Conservation (phyloP, 1,284 basidiomycete genomes). For the Boletus sp. region DNA sequence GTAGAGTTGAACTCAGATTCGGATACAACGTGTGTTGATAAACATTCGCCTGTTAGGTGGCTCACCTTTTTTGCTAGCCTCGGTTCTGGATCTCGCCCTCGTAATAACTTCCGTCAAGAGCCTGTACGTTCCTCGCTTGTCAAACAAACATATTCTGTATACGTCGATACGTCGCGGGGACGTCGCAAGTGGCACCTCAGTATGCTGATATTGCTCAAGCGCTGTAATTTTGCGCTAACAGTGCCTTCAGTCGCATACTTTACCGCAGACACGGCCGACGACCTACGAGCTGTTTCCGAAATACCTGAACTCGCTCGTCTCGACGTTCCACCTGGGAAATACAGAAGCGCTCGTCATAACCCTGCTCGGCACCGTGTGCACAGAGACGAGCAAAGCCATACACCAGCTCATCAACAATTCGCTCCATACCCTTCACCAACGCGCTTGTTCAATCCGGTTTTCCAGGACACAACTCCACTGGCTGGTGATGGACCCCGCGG, state of each 20-base stretch:
- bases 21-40: constrained; percentile 35
- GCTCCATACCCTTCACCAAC: constrained; percentile 33
- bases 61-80: constrained; percentile 28
- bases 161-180: constrained; percentile 56
- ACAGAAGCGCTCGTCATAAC: constrained; percentile 56
- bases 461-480: constrained; percentile 8
- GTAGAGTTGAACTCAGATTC: constrained; percentile 46
- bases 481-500: constrained; percentile 4
- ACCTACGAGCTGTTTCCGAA: constrained; percentile 56
- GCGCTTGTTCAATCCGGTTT: constrained; percentile 13
- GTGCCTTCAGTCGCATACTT: constrained; percentile 61
- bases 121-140: constrained; percentile 51
- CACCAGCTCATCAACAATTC: constrained; percentile 26
- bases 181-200: constrained; percentile 77
- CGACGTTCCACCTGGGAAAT: constrained; percentile 54
- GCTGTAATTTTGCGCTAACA: constrained; percentile 9
- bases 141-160: constrained; percentile 79
- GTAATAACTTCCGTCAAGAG: constrained; percentile 34
- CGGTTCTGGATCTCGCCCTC: constrained; percentile 34
- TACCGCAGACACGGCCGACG: constrained; percentile 54
- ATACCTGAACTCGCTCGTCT: constrained; percentile 50
- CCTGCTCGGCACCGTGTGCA: constrained; percentile 30
- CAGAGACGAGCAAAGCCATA: constrained; percentile 22
- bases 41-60: not conserved
- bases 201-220: constrained; percentile 34